These are phyloP conservation scores for Pleurotus salmoneostramineus DNA, from an alignment of 768 basidiomycete species.

Conservation along the genomic window DNA sequence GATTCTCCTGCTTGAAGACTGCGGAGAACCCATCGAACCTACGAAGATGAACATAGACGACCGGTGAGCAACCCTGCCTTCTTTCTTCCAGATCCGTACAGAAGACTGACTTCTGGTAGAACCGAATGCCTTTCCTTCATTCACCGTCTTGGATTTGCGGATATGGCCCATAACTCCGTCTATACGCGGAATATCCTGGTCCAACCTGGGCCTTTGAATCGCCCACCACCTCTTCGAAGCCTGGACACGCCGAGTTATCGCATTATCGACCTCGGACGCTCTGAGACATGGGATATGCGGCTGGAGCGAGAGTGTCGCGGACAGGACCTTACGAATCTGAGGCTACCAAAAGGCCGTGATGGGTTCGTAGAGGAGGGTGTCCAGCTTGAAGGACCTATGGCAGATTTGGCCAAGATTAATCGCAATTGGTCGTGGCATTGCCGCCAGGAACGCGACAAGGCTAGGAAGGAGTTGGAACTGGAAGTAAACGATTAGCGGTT, in stretches of 20 bases:
- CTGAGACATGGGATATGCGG: background rate
- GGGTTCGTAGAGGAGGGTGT: no score
- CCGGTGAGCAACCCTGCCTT: slow-evolving; percentile 17
- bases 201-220: slow-evolving; percentile 28
- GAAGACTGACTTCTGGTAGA: slow-evolving; percentile 12
- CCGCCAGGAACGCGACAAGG: no score
- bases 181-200: slow-evolving; percentile 32
- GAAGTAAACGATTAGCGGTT: no score
- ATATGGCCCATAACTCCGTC: slow-evolving; percentile 34
- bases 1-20: slow-evolving; percentile 40
- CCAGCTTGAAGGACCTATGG: no score
- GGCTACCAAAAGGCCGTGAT: no score
- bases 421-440: no score
- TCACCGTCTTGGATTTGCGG: slow-evolving; percentile 29
- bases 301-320: background rate
- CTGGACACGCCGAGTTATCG: slow-evolving; percentile 27
- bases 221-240: slow-evolving; percentile 10
- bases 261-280: slow-evolving; percentile 36
- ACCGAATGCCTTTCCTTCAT: slow-evolving; percentile 37
- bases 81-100: background rate
- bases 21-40: slow-evolving; percentile 26
- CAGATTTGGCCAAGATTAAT: no score
- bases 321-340: no score
- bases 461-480: no score
- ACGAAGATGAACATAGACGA: slow-evolving; percentile 31